A percentile compares a stretch with the other conserved stretches of the same genome.
Conservation (phyloP, 2,329 filamentous ascomycete species). For the Epichloe sp. region DNA sequence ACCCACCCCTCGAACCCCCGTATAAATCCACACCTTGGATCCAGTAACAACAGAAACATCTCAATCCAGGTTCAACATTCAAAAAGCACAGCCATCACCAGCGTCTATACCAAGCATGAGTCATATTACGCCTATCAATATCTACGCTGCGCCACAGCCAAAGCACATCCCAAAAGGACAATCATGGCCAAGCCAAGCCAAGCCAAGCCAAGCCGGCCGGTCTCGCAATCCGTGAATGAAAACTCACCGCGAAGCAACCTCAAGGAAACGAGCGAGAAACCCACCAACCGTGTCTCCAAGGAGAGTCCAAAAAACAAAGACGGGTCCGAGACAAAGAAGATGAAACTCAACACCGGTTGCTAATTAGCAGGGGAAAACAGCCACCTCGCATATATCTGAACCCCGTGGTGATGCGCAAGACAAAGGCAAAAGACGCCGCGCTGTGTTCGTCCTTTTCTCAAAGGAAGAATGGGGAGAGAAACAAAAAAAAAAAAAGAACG, state of each 20-base stretch:
- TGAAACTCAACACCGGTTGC: no score
- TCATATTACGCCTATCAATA: slow-evolving; percentile 1
- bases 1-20: no score
- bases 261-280: neutral
- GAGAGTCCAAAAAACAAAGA: neutral
- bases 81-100: no score
- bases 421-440: neutral
- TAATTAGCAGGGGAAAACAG: no score
- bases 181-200: neutral
- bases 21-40: no score
- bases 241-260: neutral
- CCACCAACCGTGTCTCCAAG: neutral
- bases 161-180: neutral
- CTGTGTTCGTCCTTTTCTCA: neutral
- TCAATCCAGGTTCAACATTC: no score
- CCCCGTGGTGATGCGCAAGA: no score
- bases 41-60: no score
- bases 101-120: neutral
- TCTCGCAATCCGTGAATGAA: neutral
- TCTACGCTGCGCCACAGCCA: neutral
- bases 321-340: neutral
- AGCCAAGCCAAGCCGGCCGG: neutral
- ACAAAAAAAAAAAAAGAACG: neutral
- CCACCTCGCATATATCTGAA: no score
- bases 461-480: neutral